phyloP scores from a whole-genome alignment of 805 yeast species.

The Brettanomyces custersianus region DNA sequence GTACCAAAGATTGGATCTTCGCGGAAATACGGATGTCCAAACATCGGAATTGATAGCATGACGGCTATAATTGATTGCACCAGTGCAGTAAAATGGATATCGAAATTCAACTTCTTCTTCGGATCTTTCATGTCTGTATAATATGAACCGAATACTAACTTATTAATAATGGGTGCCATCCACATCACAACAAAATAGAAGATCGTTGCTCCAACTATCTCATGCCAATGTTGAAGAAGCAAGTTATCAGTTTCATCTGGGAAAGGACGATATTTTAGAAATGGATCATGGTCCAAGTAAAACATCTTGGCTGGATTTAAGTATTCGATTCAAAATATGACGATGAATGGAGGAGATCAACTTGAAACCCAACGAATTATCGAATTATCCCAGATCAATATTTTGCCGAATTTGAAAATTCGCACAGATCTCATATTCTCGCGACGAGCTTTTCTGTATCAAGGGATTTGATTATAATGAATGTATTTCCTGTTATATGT shows the following conservation, averaged over 20 bases:
- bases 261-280: slow-evolving; percentile 35
- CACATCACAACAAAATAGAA: slow-evolving; percentile 52
- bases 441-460: too few relatives aligned
- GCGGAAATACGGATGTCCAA: slow-evolving; percentile 41
- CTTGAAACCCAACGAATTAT: too few relatives aligned
- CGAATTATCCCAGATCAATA: too few relatives aligned
- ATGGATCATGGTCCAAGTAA: slow-evolving; percentile 30
- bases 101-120: slow-evolving; percentile 62
- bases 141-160: slow-evolving; percentile 37
- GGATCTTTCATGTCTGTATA: slow-evolving; percentile 38
- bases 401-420: too few relatives aligned
- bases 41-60: slow-evolving; percentile 51
- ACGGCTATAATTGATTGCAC: slow-evolving; percentile 70
- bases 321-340: too few relatives aligned
- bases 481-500: too few relatives aligned
- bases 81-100: slow-evolving; percentile 84
- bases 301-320: slow-evolving; percentile 14
- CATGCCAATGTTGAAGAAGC: slow-evolving; percentile 62
- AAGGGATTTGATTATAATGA: too few relatives aligned
- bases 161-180: slow-evolving; percentile 44
- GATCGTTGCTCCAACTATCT: slow-evolving; percentile 48
- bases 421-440: too few relatives aligned
- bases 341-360: too few relatives aligned
- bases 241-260: slow-evolving; percentile 34
- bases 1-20: slow-evolving; percentile 54